A percentile compares a stretch with the other conserved stretches of the same genome.
phyloP scores from a whole-genome alignment of 495 filamentous ascomycete genomes.

The Hyphodiscus hymeniophilus region DNA sequence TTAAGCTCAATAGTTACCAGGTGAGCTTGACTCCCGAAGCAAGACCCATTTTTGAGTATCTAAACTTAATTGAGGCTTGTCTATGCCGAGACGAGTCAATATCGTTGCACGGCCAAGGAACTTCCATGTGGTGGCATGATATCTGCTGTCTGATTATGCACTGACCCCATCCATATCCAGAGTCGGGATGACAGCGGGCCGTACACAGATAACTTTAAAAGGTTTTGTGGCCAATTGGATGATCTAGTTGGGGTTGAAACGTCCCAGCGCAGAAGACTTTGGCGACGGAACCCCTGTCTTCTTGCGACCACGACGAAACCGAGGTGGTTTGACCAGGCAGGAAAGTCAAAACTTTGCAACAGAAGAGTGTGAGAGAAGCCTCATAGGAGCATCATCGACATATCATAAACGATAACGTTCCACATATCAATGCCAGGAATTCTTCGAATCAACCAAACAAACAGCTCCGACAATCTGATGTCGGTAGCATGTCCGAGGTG shows the following conservation, averaged over 20 bases:
- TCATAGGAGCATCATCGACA: too few relatives aligned
- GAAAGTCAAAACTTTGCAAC: conserved; percentile 9
- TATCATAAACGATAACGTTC: too few relatives aligned
- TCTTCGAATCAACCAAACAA: too few relatives aligned
- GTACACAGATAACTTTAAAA: conserved; percentile 10
- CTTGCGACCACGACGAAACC: conserved; percentile 21
- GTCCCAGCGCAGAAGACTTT: conserved; percentile 3
- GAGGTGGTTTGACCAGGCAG: conserved; percentile 14
- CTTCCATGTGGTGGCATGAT: conserved; percentile 3
- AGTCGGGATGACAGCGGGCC: conserved; percentile 11
- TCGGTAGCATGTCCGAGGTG: too few relatives aligned
- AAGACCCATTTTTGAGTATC: neutral
- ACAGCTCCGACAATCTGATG: too few relatives aligned
- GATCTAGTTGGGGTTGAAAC: neutral
- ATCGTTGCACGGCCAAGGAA: neutral
- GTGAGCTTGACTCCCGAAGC: conserved; percentile 2
- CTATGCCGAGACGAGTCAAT: neutral
- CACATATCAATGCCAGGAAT: too few relatives aligned
- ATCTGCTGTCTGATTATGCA: conserved; percentile 15
- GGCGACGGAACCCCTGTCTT: conserved; percentile 7
- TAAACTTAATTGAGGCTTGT: conserved; percentile 11
- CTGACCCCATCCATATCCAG: conserved; percentile 8
- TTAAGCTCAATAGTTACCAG: conserved; percentile 10
- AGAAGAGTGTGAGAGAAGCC: conserved; percentile 13
- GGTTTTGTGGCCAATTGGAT: conserved; percentile 6